Base-by-base conservation (phyloP, 306 rosid species). In the Amphicarpaea edgeworthii region DNA sequence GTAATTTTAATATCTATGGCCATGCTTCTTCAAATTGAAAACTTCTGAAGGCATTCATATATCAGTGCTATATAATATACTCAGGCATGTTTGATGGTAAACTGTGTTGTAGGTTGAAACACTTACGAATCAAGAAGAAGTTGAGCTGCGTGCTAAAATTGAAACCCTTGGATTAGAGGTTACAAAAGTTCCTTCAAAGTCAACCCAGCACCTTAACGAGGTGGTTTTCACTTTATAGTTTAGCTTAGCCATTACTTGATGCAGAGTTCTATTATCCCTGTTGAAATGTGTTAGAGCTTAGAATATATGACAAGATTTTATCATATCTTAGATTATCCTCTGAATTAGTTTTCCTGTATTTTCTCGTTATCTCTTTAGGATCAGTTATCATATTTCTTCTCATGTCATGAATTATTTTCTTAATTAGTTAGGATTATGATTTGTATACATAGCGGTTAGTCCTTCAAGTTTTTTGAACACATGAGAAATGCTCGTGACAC, bases 151-250 rank as follows among this genome's bases (percentile, higher is more conserved):
- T 21, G 87, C 96, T 26, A 92, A 94, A 82, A 94, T 94, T 55
- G 96, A 94, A 86, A 97, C 97, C 76, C 92, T 94, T 42, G 96
- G 96, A 62, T 82, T 92, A 74, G 97, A 94, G 85, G 93, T 94
- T 57, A 86, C 95, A 43, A 94, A 94, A 84, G 90, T 94, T 82
- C 98, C 98, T 14, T 79, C 91, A 51, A 85, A 84, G 73, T 87
- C 95, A 5, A 77, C 84, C 1, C 86, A 79, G 72, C 85, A 76
- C 66, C 93, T 94, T 47, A 87, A 90, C 16, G 96, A 94, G 90
- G 96, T 92, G 42, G 66, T 76, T 70, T 77, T 75, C 24, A 32
- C 73, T 61, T 37, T 62, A 51, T 58, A 37, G 50, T 70, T 20
- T 58, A 37, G 50, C 66, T 20, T 62, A 26, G 40, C 32, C 55